Percentiles rank a stretch among this genome's conserved stretches.
Conservation (phyloP, 805 yeast genomes). For the Maudiozyma saulgeensis region DNA sequence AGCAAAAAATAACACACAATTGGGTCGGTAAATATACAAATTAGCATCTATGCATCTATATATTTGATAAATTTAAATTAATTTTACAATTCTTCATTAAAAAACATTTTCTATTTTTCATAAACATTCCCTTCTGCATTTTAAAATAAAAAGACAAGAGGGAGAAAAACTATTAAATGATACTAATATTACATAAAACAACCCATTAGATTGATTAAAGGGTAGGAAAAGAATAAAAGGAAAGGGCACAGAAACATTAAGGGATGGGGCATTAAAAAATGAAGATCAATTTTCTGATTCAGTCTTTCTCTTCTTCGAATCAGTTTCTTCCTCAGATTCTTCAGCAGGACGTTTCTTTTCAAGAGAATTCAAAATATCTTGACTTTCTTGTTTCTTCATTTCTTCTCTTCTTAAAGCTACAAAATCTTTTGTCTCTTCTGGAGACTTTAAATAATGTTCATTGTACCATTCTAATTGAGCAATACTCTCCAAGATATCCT, state of each 20-base stretch:
- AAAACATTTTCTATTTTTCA: too few relatives aligned
- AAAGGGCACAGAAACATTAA: background rate
- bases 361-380: background rate
- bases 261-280: background rate
- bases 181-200: too few relatives aligned
- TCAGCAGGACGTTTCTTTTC: background rate
- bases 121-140: too few relatives aligned
- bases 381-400: background rate
- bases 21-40: too few relatives aligned
- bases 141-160: too few relatives aligned
- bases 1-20: constrained; percentile 15
- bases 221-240: too few relatives aligned
- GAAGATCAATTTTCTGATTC: background rate
- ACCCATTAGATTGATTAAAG: too few relatives aligned
- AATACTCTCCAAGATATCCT: constrained; percentile 85
- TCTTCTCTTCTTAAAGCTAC: constrained; percentile 4
- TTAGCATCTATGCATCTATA: too few relatives aligned
- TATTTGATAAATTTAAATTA: too few relatives aligned
- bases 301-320: background rate
- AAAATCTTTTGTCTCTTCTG: constrained; percentile 9
- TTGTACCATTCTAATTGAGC: constrained; percentile 70
- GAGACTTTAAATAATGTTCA: constrained; percentile 45
- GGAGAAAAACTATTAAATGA: too few relatives aligned
- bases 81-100: too few relatives aligned
- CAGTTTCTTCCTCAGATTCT: background rate